Base-by-base conservation (phyloP, 768 basidiomycete genomes). In the Mycena alexandri region DNA sequence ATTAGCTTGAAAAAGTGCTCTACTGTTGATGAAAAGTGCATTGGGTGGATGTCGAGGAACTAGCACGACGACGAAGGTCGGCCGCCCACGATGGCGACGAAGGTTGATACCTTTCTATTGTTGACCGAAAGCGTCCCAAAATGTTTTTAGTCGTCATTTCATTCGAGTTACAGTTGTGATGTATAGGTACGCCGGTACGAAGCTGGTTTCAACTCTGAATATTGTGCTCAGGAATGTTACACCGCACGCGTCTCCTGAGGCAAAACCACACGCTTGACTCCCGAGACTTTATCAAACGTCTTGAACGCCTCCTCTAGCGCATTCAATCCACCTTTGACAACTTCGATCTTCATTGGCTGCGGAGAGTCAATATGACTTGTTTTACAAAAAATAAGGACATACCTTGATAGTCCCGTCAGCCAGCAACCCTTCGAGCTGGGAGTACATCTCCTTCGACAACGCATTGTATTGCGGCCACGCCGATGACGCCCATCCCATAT, bases 381-480 rank as follows among this genome's bases (percentile, higher is more conserved):
- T 17, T 38, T 22, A 33, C 12, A 54, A 8, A 16, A 46, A 43
- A 62, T 6, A 53, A 53, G 21, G 25, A n/a, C 62, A 47, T 41
- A 41, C 62, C 62, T 55, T 63, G 62, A 63, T 63, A 38, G 53
- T 55, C 14, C 62, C 62, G 53, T 63, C 53, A 38, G 53, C 62
- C 53, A 55, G 38, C 44, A 63, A 48, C 24, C 53, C 52, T 33
- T 63, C 62, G 33, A 63, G 3, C 44, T 42, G 54, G 17, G 46
- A 33, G 38, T 63, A 63, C 53, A 63, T 9, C 53, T 63, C 62
- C 34, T 44, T 33, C 3, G 62, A 63, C 43, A 63, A n/a, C 10
- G 62, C 53, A 24, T 63, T 63, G 53, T 63, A 22, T 42, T 63
- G 62, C 21, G 62, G 53, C 52, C 42, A 63, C 54, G 19, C 54